Conservation (phyloP, 441 rosid genomes). For the Populus hybrid region DNA sequence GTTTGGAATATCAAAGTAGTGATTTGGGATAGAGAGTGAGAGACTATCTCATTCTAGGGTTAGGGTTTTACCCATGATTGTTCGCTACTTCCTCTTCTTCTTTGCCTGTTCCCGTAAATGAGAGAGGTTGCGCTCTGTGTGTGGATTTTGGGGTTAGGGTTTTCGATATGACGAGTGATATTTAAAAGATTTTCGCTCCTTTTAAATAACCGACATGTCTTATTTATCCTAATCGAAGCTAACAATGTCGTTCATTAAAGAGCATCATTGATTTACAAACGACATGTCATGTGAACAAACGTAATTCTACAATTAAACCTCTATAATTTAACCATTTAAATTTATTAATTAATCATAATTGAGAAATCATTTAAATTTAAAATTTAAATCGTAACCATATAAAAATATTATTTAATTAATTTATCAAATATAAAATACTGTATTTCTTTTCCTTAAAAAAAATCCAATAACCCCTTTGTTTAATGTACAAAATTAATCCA, state of each 20-base stretch:
- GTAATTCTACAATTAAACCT: too few relatives aligned
- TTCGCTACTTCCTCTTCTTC: neutral
- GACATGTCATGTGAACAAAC: neutral
- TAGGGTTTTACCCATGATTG: neutral
- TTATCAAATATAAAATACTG: neutral
- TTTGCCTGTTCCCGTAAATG: neutral
- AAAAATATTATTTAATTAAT: too few relatives aligned
- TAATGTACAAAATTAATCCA: too few relatives aligned
- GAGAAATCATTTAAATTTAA: too few relatives aligned
- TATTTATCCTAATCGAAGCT: neutral
- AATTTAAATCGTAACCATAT: too few relatives aligned
- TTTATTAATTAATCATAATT: too few relatives aligned
- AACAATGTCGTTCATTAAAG: neutral
- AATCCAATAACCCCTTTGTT: neutral
- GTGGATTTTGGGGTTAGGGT: neutral
- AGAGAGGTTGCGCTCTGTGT: neutral
- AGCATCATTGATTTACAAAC: neutral
- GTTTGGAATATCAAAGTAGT: neutral
- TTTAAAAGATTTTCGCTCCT: neutral
- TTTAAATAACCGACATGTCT: neutral
- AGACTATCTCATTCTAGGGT: neutral
- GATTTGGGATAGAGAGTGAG: neutral
- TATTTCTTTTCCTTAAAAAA: fast-evolving
- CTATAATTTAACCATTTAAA: too few relatives aligned
- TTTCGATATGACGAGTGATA: neutral